These are phyloP conservation scores for Corylus avellana DNA, from an alignment of 306 rosid genomes.

Conservation along the genomic window DNA sequence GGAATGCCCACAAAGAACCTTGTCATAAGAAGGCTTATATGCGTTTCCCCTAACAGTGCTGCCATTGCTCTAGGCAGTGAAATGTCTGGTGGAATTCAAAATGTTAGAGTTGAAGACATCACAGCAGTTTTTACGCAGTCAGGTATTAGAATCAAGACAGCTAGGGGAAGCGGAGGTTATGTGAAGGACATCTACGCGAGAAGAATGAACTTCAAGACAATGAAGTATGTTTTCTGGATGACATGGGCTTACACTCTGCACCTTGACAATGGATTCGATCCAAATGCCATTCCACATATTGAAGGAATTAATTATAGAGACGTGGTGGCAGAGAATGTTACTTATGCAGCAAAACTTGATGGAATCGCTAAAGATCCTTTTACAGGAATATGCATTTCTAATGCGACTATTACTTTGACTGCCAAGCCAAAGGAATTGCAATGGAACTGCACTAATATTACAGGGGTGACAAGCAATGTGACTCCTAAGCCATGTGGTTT, in stretches of 20 bases:
- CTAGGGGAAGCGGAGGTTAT: conserved; percentile 60
- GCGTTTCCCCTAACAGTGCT: conserved; percentile 68
- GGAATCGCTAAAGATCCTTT: conserved; percentile 57
- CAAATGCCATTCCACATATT: conserved; percentile 59
- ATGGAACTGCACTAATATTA: conserved; percentile 64
- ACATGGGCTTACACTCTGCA: conserved; percentile 58
- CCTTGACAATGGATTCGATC: conserved; percentile 46
- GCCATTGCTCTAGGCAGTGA: conserved; percentile 80
- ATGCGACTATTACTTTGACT: conserved; percentile 32
- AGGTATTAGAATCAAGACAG: conserved; percentile 63
- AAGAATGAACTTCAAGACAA: conserved; percentile 47
- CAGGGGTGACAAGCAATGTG: conserved; percentile 60
- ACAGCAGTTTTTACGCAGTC: conserved; percentile 58
- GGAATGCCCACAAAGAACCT: conserved; percentile 67
- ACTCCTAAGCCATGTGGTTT: conserved; percentile 52
- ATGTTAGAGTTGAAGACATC: conserved; percentile 65
- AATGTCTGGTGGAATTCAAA: conserved; percentile 80
- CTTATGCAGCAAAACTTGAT: conserved; percentile 44
- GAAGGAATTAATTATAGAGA: conserved; percentile 52
- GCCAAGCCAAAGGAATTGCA: conserved; percentile 33
- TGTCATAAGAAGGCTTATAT: conserved; percentile 48
- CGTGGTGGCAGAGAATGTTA: conserved; percentile 49
- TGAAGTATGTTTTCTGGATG: conserved; percentile 75
- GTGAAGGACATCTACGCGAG: conserved; percentile 62
- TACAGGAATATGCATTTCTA: conserved; percentile 63